phyloP scores from a whole-genome alignment of 164 flowering plant genomes.

The Amborella trichopoda region DNA sequence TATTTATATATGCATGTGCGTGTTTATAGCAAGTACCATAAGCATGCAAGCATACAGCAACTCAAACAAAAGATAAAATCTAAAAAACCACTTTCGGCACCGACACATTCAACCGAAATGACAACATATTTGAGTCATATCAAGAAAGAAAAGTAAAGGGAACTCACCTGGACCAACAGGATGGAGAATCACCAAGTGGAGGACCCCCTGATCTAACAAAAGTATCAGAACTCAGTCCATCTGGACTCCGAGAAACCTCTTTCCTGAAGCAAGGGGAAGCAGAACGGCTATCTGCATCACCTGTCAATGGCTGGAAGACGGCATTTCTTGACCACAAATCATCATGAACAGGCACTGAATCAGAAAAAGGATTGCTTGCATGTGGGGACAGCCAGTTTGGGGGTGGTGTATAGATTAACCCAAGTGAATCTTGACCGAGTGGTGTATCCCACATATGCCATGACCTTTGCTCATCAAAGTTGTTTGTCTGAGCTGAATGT shows the following conservation, averaged over 20 bases:
- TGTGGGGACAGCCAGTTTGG: slow-evolving; percentile 10
- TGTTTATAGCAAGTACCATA: too few species aligned
- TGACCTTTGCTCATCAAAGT: slow-evolving; percentile 19
- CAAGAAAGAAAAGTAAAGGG: neutral
- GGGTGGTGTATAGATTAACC: slow-evolving; percentile 36
- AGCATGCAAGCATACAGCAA: too few species aligned
- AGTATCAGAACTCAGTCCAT: slow-evolving; percentile 33
- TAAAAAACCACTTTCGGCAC: too few species aligned
- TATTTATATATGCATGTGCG: too few species aligned
- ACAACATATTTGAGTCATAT: too few species aligned
- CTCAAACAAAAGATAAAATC: too few species aligned
- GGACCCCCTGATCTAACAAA: slow-evolving; percentile 23
- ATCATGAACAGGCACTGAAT: slow-evolving; percentile 30
- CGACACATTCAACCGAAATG: too few species aligned
- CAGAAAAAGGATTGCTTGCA: slow-evolving; percentile 29
- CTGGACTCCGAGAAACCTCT: slow-evolving; percentile 28
- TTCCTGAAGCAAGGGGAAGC: slow-evolving; percentile 22
- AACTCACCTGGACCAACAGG: slow-evolving; percentile 69
- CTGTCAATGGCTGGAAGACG: slow-evolving; percentile 32
- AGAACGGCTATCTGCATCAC: slow-evolving; percentile 24
- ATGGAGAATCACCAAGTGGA: slow-evolving; percentile 35
- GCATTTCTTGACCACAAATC: slow-evolving; percentile 52
- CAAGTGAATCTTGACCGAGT: slow-evolving; percentile 70
- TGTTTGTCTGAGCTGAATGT: slow-evolving; percentile 21
- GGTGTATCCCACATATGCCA: slow-evolving; percentile 92